A percentile compares a stretch with the other conserved stretches of the same genome.
Evolutionary conservation across 2,329 filamentous ascomycete genomes (phyloP).

Genomic region (Curvularia sp.): DNA sequence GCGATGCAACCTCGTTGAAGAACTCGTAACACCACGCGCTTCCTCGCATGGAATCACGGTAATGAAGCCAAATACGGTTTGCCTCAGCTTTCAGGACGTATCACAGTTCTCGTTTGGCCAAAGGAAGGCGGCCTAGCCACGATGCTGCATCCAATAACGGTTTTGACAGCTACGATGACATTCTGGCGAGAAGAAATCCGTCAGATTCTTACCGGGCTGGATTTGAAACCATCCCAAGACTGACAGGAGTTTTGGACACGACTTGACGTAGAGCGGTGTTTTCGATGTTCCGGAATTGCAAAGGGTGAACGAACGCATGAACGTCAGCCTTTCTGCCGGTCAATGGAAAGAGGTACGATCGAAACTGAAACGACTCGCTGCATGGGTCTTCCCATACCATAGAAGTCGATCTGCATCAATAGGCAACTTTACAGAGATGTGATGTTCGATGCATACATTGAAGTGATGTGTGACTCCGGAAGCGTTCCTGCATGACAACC

Average conservation of each 20-base stretch:
- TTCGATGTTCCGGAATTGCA: slow-evolving; percentile 26
- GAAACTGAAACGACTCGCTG: slow-evolving; percentile 32
- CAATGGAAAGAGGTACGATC: slow-evolving; percentile 19
- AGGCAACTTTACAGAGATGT: slow-evolving; percentile 14
- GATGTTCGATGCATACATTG: slow-evolving; percentile 6
- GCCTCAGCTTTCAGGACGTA: slow-evolving; percentile 8
- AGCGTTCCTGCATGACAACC: background rate
- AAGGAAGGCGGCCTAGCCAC: slow-evolving; percentile 20
- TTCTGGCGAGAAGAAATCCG: slow-evolving; percentile 24
- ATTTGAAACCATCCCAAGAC: slow-evolving; percentile 38
- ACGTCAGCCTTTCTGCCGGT: slow-evolving; percentile 23
- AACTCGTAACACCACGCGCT: slow-evolving; percentile 30
- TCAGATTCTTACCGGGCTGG: slow-evolving; percentile 40
- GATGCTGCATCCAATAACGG: slow-evolving; percentile 28
- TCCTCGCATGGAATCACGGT: slow-evolving; percentile 30
- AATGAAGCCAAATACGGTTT: slow-evolving; percentile 6
- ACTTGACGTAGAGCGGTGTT: slow-evolving; percentile 26
- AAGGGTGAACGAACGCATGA: slow-evolving; percentile 39
- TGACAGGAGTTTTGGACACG: slow-evolving; percentile 31
- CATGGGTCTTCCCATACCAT: slow-evolving; percentile 23
- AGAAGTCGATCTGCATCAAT: slow-evolving; percentile 19
- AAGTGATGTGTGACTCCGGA: slow-evolving; percentile 1
- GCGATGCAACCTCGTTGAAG: slow-evolving; percentile 27
- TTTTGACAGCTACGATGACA: slow-evolving; percentile 32
- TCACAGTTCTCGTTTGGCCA: slow-evolving; percentile 7